These are phyloP conservation scores for Cutaneotrichosporon dermatis DNA, from an alignment of 1,284 basidiomycete genomes.

Conservation along the genomic window DNA sequence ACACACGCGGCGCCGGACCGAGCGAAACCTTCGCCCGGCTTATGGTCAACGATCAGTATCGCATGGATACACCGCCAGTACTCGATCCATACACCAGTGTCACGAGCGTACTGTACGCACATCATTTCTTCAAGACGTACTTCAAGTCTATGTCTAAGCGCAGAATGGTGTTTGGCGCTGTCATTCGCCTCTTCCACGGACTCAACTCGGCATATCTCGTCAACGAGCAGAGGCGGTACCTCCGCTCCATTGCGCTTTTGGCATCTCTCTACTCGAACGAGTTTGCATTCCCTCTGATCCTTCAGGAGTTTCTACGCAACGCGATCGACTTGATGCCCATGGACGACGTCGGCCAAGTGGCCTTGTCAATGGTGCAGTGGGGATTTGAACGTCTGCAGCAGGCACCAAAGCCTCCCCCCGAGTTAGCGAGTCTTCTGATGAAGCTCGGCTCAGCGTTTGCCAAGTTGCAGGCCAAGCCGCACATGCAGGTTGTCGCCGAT, in stretches of 20 bases:
- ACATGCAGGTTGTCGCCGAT: not conserved
- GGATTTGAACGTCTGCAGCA: slow-evolving; percentile 53
- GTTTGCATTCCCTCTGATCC: slow-evolving; percentile 58
- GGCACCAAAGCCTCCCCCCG: not conserved
- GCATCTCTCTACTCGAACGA: slow-evolving; percentile 58
- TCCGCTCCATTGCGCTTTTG: slow-evolving; percentile 70
- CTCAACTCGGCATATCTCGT: slow-evolving; percentile 69
- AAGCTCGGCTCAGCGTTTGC: slow-evolving; percentile 24
- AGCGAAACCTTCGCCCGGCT: slow-evolving; percentile 9
- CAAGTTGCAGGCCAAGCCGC: not conserved
- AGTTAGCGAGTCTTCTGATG: slow-evolving; percentile 27
- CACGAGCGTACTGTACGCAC: slow-evolving; percentile 7
- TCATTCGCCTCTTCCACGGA: slow-evolving; percentile 67
- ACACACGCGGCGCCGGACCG: not conserved
- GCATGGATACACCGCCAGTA: not conserved
- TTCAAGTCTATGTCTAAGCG: slow-evolving; percentile 6
- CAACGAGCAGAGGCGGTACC: slow-evolving; percentile 74
- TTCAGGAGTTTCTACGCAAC: slow-evolving; percentile 65
- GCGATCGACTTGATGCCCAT: slow-evolving; percentile 63
- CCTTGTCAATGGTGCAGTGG: slow-evolving; percentile 74
- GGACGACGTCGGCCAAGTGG: slow-evolving; percentile 62
- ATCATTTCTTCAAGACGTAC: slow-evolving; percentile 6
- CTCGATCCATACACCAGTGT: slow-evolving; percentile 4
- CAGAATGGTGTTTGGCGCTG: slow-evolving; percentile 64
- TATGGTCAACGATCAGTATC: slow-evolving; percentile 3